phyloP scores from a whole-genome alignment of 768 basidiomycete species.

The Lentinus tigrinus region DNA sequence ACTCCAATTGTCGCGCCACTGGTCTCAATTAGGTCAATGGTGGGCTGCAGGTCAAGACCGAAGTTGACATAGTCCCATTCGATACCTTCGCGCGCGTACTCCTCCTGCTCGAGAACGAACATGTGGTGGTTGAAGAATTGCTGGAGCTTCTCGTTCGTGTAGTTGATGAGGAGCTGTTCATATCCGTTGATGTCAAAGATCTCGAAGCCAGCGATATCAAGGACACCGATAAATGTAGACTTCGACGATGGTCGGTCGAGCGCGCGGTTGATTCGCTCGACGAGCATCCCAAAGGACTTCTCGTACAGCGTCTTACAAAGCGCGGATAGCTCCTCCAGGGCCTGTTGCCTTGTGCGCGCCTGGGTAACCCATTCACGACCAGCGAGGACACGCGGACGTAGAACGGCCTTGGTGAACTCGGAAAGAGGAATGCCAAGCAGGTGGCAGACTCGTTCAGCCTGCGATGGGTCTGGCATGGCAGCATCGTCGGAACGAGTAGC shows the following conservation, averaged over 20 bases:
- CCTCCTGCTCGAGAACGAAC: constrained; percentile 99
- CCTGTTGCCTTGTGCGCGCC: constrained; percentile 87
- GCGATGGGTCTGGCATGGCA: constrained; percentile 73
- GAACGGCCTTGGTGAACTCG: constrained; percentile 86
- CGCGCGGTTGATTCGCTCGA: constrained; percentile 93
- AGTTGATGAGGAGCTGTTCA: constrained; percentile 98
- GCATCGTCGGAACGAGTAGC: constrained; percentile 80
- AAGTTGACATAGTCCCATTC: constrained; percentile 99
- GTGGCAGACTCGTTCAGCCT: constrained; percentile 88
- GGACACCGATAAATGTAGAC: constrained; percentile 93
- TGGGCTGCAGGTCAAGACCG: constrained; percentile 94
- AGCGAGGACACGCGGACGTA: constrained; percentile 88
- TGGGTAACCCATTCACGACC: constrained; percentile 98
- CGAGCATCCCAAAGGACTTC: constrained; percentile 91
- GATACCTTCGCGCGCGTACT: constrained; percentile 94
- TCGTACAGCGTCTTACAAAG: constrained; percentile 96
- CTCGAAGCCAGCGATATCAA: constrained; percentile 99
- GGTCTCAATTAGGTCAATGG: constrained; percentile 95
- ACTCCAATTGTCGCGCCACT: constrained; percentile 76
- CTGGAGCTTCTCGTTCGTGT: constrained; percentile 97
- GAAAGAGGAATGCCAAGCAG: constrained; percentile 83
- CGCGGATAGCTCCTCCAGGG: constrained; percentile 86
- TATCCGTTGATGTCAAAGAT: constrained; percentile 94
- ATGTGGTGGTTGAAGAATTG: constrained; percentile 99
- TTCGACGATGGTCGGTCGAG: constrained; percentile 91